Evolutionary conservation across 1,284 basidiomycete species (phyloP), one percentile per base, ranked within the genome.

Genomic region (Kwoniella shivajii): DNA sequence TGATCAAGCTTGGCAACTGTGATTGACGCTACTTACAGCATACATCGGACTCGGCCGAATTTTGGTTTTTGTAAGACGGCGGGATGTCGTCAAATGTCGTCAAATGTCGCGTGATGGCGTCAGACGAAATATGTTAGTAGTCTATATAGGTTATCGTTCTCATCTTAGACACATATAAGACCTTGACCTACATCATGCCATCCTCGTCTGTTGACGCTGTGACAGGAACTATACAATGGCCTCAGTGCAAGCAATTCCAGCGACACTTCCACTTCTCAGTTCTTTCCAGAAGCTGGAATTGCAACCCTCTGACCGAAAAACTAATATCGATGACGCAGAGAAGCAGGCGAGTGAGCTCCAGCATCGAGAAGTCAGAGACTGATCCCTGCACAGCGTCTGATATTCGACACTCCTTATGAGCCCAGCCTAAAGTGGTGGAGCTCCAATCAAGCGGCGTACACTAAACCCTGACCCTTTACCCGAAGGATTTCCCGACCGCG

Each of bases 381-480:
- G 31, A 13, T 29, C 41, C 14, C 10, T 4, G n/a, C 4, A 24
- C 47, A 64, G 60, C 22, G 36, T 18, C 34, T 42, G 36, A 58
- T 64, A 41, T 66, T 52, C 22, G 57, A 57, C 6, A 67, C 65
- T 14, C 30, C 52, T 4, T 67, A 67, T 36, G 65, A 67, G 54
- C 63, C 65, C 4, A 52, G 38, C 20, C 49, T 56, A 5, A 49
- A 59, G 27, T 67, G 65, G 65, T 66, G 66, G 65, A 55, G 48
- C 4, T 22, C 53, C 24, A 56, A 63, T 33, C 62, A 68, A 43
- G 55, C 50, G 9, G 54, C 46, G 13, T 64, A 66, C 42, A 43
- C 46, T 20, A 57, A 62, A 39, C 59, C 62, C 1, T 14, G 64
- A 68, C 36, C 56, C 59, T 27, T 38, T 68, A 5, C 64, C 66